These are phyloP conservation scores for Strigomonas culicis DNA, from an alignment of 208 protist genomes.

Conservation along the genomic window DNA sequence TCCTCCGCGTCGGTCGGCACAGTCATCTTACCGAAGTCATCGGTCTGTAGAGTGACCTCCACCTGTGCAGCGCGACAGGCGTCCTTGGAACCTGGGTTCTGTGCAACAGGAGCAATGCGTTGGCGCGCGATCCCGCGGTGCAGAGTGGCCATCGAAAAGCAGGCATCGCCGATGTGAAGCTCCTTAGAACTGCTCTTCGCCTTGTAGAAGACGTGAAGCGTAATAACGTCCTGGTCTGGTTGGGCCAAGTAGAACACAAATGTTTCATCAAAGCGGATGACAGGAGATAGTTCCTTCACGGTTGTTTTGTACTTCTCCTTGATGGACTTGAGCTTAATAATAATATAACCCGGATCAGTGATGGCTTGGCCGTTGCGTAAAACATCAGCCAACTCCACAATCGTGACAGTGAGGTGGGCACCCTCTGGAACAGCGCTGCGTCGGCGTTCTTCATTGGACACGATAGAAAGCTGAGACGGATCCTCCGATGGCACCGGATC, in stretches of 20 bases:
- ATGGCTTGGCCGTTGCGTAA: slow-evolving; percentile 57
- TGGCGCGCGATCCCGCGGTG: slow-evolving; percentile 67
- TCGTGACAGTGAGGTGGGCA: slow-evolving; percentile 74
- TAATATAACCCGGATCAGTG: slow-evolving; percentile 67
- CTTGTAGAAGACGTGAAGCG: slow-evolving; percentile 84
- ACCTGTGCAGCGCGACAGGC: slow-evolving; percentile 54
- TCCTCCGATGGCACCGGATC: slow-evolving; percentile 16
- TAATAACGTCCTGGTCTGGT: slow-evolving; percentile 87
- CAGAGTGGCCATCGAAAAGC: slow-evolving; percentile 83
- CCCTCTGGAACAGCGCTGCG: slow-evolving; percentile 67
- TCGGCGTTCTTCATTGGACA: slow-evolving; percentile 43
- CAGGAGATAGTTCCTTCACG: slow-evolving; percentile 60
- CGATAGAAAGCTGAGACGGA: slow-evolving; percentile 47
- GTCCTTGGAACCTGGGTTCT: slow-evolving; percentile 72
- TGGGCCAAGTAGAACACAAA: slow-evolving; percentile 88
- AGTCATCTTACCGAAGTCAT: slow-evolving; percentile 76
- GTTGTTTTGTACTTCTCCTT: slow-evolving; percentile 91
- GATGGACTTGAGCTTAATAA: slow-evolving; percentile 88
- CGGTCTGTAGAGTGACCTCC: slow-evolving; percentile 73
- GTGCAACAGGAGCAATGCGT: slow-evolving; percentile 71
- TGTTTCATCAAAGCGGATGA: slow-evolving; percentile 78
- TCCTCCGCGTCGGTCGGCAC: slow-evolving; percentile 51
- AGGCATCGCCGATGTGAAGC: slow-evolving; percentile 81
- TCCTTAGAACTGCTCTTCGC: slow-evolving; percentile 56
- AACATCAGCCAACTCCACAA: slow-evolving; percentile 69